Evolutionary conservation across 163 green algal species (phyloP), one percentile per base, ranked within the genome.

Genomic region (Volvox carteri): DNA sequence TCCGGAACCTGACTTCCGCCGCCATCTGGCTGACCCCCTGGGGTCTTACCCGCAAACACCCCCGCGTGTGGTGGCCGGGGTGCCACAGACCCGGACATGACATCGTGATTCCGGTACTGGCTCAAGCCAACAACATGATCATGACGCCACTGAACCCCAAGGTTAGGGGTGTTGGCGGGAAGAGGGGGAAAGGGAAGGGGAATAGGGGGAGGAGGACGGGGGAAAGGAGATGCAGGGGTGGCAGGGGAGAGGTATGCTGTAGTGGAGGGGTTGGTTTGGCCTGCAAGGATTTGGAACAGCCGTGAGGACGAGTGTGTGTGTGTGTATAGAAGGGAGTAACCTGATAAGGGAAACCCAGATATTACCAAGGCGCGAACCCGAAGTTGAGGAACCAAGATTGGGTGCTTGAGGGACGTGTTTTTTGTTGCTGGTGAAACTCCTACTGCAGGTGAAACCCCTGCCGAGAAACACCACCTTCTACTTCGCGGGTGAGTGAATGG

Each of bases 41-140:
- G 90, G 90, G 90, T 2, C 87, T 93, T 1, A 92, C 90, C 16
- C 86, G 84, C 65, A 93, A 93, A 62, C 90, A 93, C 78, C 90
- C 90, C 8, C 88, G 76, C 42, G 90, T 92, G 42, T 93, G 90
- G 90, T 93, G 90, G 90, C 81, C 83, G 1, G 90, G 90, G 23
- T 93, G 90, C 72, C 90, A 93, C 87, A 58, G 90, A 5, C 87
- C 90, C 46, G 90, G 90, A 9, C 76, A 87, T 30, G 90, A 93
- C 83, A 81, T 93, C 19, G 87, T 93, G 12, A 93, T 93, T 35
- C 90, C 90, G 28, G 90, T 93, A 28, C 90, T 85, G 4, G 90
- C 86, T 1, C 83, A 91, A 28, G 86, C 77, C n/a, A 80, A 65
- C 39, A 30, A 46, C 58, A 93, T 93, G 90, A 80, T 93, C 21